Percentiles rank a stretch among this genome's conserved stretches.
These are phyloP conservation scores for Trichosanthes truncata DNA, from an alignment of 306 rosid genomes.

Conservation along the genomic window DNA sequence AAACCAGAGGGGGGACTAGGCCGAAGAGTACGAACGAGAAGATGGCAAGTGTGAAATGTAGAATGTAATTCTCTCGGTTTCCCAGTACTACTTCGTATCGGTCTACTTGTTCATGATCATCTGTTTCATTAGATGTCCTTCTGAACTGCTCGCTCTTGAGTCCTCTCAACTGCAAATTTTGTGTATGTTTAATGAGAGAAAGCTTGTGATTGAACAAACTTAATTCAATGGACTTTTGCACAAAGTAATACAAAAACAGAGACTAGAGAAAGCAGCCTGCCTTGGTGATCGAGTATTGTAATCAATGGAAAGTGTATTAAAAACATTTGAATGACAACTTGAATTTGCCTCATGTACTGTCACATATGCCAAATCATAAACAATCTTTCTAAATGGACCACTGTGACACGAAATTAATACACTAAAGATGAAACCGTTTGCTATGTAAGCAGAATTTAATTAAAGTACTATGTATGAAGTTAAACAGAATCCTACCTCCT, in stretches of 20 bases:
- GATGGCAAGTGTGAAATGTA: conserved; percentile 42
- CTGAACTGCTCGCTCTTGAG: conserved; percentile 31
- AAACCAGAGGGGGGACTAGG: conserved; percentile 53
- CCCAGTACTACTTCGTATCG: conserved; percentile 39
- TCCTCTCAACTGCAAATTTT: conserved; percentile 41
- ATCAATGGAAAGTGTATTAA: neutral
- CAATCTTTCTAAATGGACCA: neutral
- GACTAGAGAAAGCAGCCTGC: neutral
- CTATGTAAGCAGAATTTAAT: neutral
- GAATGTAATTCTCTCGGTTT: conserved; percentile 31
- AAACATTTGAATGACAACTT: neutral
- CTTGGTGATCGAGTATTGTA: neutral
- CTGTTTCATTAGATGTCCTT: conserved; percentile 12
- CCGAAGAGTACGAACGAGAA: conserved; percentile 64
- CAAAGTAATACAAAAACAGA: neutral
- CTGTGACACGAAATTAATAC: neutral
- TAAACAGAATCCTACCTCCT: neutral
- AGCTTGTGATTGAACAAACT: neutral
- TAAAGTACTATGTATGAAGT: neutral
- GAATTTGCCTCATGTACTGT: neutral
- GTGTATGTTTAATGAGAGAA: neutral
- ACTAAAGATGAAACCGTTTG: neutral
- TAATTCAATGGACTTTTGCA: neutral
- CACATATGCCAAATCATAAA: neutral
- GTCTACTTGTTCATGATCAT: conserved; percentile 13